Conservation (phyloP, 805 yeast genomes). For the Saccharomyces kudriavzevii region DNA sequence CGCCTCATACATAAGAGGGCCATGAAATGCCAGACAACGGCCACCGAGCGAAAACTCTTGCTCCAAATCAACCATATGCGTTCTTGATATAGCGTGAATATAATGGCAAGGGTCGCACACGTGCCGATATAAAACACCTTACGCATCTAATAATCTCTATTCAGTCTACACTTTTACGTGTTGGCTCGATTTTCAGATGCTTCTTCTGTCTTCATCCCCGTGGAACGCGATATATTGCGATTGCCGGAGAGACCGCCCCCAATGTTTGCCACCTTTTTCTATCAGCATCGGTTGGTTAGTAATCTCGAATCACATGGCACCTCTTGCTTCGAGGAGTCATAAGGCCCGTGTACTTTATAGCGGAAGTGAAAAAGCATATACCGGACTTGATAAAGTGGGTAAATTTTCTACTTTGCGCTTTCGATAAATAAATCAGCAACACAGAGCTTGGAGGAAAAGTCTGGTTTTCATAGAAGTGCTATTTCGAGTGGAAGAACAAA, state of each 20-base stretch:
- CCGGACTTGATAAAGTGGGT: not conserved
- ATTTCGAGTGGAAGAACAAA: not conserved
- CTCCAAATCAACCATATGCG: not conserved
- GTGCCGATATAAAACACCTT: not conserved
- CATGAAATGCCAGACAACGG: constrained; percentile 75
- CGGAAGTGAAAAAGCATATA: not conserved
- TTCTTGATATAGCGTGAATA: not conserved
- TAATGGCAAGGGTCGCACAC: not conserved
- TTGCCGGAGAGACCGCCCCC: not conserved
- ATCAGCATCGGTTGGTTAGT: not conserved
- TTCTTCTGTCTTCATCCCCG: not conserved
- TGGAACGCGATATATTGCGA: not conserved
- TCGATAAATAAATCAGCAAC: not conserved
- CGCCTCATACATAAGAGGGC: constrained; percentile 85
- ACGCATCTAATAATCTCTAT: not conserved
- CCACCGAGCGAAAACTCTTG: constrained; percentile 22
- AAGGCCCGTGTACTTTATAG: not conserved
- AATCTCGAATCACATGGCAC: not conserved
- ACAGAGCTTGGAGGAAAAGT: not conserved
- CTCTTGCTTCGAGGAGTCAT: not conserved
- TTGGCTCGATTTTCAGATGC: not conserved
- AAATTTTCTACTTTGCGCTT: not conserved
- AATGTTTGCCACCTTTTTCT: not conserved
- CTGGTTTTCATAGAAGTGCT: not conserved
- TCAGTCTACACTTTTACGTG: not conserved